Percentiles rank a stretch among this genome's conserved stretches.
These are phyloP conservation scores for Ceratocystis cacaofunesta DNA, from an alignment of 2,329 filamentous ascomycete species.

Conservation along the genomic window DNA sequence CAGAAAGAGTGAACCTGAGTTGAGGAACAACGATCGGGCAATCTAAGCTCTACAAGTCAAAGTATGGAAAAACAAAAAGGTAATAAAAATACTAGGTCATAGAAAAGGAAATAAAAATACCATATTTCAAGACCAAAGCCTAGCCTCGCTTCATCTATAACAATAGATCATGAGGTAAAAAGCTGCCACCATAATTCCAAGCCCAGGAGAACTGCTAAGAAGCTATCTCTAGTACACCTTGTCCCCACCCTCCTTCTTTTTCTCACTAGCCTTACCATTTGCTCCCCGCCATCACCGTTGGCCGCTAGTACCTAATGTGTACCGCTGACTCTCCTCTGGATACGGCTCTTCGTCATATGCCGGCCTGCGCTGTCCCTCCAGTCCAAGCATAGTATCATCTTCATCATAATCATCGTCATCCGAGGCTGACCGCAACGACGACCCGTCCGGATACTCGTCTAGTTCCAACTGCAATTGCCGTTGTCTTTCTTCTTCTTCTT, in stretches of 20 bases:
- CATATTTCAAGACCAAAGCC: not conserved
- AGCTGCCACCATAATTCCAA: not conserved
- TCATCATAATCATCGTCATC: constrained; percentile 8
- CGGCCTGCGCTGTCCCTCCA: constrained; percentile 2
- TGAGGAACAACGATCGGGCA: not conserved
- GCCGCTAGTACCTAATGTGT: not conserved
- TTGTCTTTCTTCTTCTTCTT: not conserved
- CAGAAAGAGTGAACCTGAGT: not conserved
- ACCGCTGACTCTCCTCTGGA: constrained; percentile 9
- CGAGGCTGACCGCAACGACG: constrained; percentile 1
- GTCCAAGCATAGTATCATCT: constrained; percentile 1
- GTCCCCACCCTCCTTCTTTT: not conserved
- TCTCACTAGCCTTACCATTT: not conserved
- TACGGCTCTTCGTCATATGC: constrained; percentile 9
- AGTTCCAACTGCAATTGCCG: not conserved
- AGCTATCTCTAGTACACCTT: not conserved
- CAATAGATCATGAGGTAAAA: not conserved
- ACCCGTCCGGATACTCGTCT: not conserved
- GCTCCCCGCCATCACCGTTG: not conserved
- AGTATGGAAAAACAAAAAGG: not conserved
- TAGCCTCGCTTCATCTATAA: not conserved
- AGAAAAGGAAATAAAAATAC: not conserved
- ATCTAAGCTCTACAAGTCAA: not conserved
- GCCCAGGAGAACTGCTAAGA: not conserved
- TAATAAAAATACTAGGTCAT: constrained; percentile 18